Evolutionary conservation across 441 rosid genomes (phyloP), one percentile per base, ranked within the genome.

Genomic region (Viola pubescens): DNA sequence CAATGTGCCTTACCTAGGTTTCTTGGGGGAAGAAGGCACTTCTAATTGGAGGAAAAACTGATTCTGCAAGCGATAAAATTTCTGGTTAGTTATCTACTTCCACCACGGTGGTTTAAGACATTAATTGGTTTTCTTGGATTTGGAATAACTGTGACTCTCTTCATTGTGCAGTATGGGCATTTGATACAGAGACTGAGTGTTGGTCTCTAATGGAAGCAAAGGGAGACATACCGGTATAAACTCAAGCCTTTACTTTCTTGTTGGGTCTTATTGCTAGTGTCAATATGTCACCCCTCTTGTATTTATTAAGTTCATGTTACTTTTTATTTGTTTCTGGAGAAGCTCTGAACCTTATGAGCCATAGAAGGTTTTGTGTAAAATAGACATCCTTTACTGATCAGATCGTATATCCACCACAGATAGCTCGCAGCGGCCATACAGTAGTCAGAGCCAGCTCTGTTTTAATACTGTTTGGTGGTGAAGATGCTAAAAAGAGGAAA

Each of bases 201-300:
- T 94, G 99, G 97, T 88, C 99, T 0, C 73, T 83, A 56, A 67
- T 94, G 84, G 99, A 94, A 72, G 91, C 95, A 54, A 90, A 94
- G 74, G 99, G 99, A 75, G 97, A 88, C 73, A 65, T 86, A 62
- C 99, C 99, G 59, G 99, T 94, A 82, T 7, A 48, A 58, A 67
- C 14, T 48, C 45, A 57, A n/a, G 11, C 49, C 48, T 12, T 46
- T 50, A 5, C 19, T 11, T 46, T 46, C 13, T 9, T 10, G 5
- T 4, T 7, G 16, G 45, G n/a, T 7, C 38, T 4, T 43, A 12
- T 41, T 55, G 26, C 50, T 47, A 49, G 19, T 13, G 2, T 40
- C 47, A 6, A 8, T 11, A 39, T 37, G 34, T 39, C 42, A 54
- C 48, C 11, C 49, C 12, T 12, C 37, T 3, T 48, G 60, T 37